Percentiles rank a stretch among this genome's conserved stretches.
Conservation (phyloP, 345 rosid species). For the Trapa bicornis region DNA sequence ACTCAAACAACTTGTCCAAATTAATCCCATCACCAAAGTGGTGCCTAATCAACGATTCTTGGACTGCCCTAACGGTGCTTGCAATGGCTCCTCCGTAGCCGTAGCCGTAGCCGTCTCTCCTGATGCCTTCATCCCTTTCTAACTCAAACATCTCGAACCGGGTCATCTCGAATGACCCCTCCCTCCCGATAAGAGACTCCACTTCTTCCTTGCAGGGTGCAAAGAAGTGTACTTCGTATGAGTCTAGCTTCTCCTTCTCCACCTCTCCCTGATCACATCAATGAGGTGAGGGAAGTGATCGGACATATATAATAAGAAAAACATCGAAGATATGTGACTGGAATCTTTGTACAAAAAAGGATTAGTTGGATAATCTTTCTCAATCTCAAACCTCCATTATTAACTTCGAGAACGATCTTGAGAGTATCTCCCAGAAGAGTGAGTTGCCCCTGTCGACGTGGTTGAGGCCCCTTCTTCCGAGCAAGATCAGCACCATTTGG, state of each 20-base stretch:
- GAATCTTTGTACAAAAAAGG: not conserved
- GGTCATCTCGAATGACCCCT: conserved; percentile 45
- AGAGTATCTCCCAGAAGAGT: conserved; percentile 63
- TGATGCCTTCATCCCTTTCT: conserved; percentile 14
- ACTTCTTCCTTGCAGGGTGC: conserved; percentile 62
- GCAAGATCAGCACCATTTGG: conserved; percentile 54
- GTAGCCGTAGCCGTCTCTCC: conserved; percentile 39
- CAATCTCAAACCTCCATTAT: conserved; percentile 33
- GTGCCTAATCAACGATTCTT: conserved; percentile 54
- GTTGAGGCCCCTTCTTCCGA: conserved; percentile 51
- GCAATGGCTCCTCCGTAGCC: conserved; percentile 61
- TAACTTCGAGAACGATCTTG: conserved; percentile 38
- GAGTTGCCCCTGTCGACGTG: conserved; percentile 84
- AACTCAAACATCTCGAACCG: conserved; percentile 41
- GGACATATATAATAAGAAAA: too few species aligned
- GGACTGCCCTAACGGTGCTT: conserved; percentile 69
- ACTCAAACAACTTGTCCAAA: conserved; percentile 48
- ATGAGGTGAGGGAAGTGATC: too few species aligned
- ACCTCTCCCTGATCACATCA: conserved; percentile 37
- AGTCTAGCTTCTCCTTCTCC: conserved; percentile 56
- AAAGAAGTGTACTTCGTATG: conserved; percentile 63
- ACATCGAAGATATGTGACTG: not conserved
- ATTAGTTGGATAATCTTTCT: not conserved
- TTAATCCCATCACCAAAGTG: conserved; percentile 57
- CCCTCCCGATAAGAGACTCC: conserved; percentile 41